Evolutionary conservation across 768 basidiomycete species (phyloP), one percentile per base, ranked within the genome.

Genomic region (Omphalotus guepiniiformis): DNA sequence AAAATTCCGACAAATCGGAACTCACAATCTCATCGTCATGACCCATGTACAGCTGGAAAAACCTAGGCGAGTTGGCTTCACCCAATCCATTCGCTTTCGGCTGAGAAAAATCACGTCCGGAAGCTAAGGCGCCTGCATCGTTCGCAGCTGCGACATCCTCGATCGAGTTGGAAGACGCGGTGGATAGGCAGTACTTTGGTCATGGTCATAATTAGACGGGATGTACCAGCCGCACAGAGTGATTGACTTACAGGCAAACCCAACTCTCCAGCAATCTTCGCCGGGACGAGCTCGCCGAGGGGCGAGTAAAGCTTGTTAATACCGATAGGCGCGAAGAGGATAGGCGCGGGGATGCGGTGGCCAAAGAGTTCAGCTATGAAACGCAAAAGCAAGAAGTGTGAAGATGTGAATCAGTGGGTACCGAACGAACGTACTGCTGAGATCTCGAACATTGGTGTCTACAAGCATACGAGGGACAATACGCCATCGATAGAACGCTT

Each of bases 401-500:
- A 21, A 23, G 2, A 3, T 2, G n/a, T 35, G 15, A 7, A 8
- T 4, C n/a, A 9, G 18, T 4, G 12, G 1, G 3, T 25, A 9
- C 2, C 2, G 12, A 13, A 19, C 1, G 3, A 21, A 54, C 68
- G 29, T 38, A 73, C 71, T 69, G 15, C 66, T 72, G 6, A 80
- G 60, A 51, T 75, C 72, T n/a, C 77, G 68, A 0, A 63, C 67
- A 49, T 67, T 73, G 0, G 70, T 73, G 52, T 80, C 73, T 7
- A 77, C 73, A n/a, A 80, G 70, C 67, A 79, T 66, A 9, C 76
- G 70, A 7, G 79, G 79, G 18, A 82, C 62, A 52, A 83, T 78
- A 32, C 71, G 68, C 73, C 76, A 80, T 15, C 67, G 62, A 49
- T 76, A 74, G 56, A 80, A 74, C 0, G 79, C 78, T 51, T 76